Base-by-base conservation (phyloP, 768 basidiomycete species). In the Rhodotorula paludigena region DNA sequence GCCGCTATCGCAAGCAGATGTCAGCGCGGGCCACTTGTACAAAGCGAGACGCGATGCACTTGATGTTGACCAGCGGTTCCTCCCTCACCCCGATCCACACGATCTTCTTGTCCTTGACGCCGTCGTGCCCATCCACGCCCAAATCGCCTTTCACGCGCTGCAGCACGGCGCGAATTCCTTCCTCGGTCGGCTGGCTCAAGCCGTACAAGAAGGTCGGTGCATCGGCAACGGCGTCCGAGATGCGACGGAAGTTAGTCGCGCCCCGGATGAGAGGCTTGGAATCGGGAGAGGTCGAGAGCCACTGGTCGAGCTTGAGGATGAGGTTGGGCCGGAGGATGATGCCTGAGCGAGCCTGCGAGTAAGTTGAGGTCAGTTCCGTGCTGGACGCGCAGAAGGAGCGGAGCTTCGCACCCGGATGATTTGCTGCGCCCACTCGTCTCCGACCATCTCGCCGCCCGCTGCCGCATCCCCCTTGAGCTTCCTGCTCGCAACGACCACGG, bases 401-500 rank as follows among this genome's bases (percentile, higher is more conserved):
- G 12, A n/a, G 36, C n/a, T 6, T 66, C 82, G 36, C 64, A 89
- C 90, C 82, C 88, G 88, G 39, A 99, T 86, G 52, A 98, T 91
- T 77, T 93, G 90, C 48, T 90, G 89, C 5, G 90, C 91, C 81
- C 91, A 98, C 77, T 99, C 96, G 76, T 97, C 93, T 9, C 92
- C 94, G 2, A 93, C 81, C 51, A 96, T 85, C 76, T 88, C 89
- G 90, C 91, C 15, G 20, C 48, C 36, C 18, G 28, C 16, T 91
- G 91, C 30, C 84, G 80, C 64, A 87, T 10, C 44, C 33, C 44
- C 88, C 41, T 84, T 86, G 18, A 86, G 83, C 73, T 87, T 86
- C 45, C 28, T 57, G 48, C 36, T 33, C 41, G 2, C 28, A 10
- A 30, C 25, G 41, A 18, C 10, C 10, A 2, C 58, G 23, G n/a